Evolutionary conservation across 768 basidiomycete genomes (phyloP).

Genomic region (Ramaria sp.): DNA sequence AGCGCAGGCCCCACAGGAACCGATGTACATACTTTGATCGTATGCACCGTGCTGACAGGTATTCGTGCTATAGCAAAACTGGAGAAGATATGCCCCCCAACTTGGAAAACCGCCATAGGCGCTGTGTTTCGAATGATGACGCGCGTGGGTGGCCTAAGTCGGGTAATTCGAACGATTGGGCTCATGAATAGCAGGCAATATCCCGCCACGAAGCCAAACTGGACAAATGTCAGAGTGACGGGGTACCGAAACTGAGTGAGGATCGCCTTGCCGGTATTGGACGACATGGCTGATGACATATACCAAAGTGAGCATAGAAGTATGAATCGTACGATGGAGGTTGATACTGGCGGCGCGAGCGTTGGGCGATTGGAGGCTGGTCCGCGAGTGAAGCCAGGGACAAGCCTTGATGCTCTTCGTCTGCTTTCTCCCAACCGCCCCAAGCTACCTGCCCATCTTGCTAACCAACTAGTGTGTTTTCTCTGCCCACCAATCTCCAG

Average conservation of each 20-base stretch:
- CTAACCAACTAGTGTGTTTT: background rate
- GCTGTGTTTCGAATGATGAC: constrained; percentile 70
- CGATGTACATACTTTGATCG: constrained; percentile 73
- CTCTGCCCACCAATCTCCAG: background rate
- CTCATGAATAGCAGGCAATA: constrained; percentile 84
- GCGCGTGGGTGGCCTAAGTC: constrained; percentile 57
- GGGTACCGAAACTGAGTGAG: constrained; percentile 89
- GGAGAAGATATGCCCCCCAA: constrained; percentile 95
- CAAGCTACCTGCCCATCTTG: background rate
- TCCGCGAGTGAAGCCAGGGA: background rate
- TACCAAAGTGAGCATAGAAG: constrained; percentile 90
- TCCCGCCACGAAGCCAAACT: constrained; percentile 87
- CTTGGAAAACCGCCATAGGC: constrained; percentile 97
- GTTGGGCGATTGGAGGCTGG: background rate
- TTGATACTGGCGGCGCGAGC: background rate
- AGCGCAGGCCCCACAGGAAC: background rate
- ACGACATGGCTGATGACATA: constrained; percentile 82
- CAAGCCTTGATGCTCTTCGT: background rate
- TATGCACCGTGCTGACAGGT: constrained; percentile 95
- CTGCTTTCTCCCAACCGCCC: background rate
- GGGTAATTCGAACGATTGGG: constrained; percentile 55
- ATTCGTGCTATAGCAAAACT: constrained; percentile 96
- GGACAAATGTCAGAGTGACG: constrained; percentile 93
- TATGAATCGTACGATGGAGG: constrained; percentile 45
- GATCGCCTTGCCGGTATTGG: constrained; percentile 94